A percentile compares a stretch with the other conserved stretches of the same genome.
These are phyloP conservation scores for Penicillium sp. DNA, from an alignment of 2,329 filamentous ascomycete species.

Conservation along the genomic window DNA sequence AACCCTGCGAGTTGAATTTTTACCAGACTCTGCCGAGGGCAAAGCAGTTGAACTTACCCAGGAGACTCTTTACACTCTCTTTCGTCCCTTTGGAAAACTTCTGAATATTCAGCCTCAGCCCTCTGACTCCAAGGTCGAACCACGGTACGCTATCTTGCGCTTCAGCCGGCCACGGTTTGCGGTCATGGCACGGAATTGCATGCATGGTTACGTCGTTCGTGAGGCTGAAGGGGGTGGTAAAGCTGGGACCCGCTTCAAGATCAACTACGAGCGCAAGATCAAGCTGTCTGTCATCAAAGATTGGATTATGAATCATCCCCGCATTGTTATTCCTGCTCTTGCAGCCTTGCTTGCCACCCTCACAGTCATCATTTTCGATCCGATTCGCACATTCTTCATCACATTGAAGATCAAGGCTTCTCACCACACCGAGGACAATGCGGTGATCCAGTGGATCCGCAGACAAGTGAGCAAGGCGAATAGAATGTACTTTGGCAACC, in stretches of 20 bases:
- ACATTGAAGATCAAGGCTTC: constrained; percentile 76
- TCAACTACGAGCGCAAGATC: constrained; percentile 75
- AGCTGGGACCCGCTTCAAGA: constrained; percentile 66
- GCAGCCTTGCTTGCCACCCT: constrained; percentile 75
- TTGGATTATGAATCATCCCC: constrained; percentile 79
- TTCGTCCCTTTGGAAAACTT: constrained; percentile 85
- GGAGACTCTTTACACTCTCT: constrained; percentile 79
- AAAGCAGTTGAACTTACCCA: constrained; percentile 73
- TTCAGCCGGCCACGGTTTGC: constrained; percentile 68
- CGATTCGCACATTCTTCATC: constrained; percentile 88
- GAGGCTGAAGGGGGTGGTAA: constrained; percentile 68
- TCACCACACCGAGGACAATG: constrained; percentile 67
- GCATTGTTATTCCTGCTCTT: constrained; percentile 76
- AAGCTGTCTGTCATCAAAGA: constrained; percentile 77
- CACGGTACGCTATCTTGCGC: constrained; percentile 72
- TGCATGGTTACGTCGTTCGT: constrained; percentile 73
- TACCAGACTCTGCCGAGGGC: constrained; percentile 64
- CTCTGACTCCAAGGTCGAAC: constrained; percentile 76
- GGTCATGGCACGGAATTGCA: constrained; percentile 84
- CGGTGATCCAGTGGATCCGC: constrained; percentile 73
- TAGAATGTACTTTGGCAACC: constrained; percentile 37
- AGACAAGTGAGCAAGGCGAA: constrained; percentile 50
- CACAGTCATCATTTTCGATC: constrained; percentile 87
- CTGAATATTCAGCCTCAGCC: constrained; percentile 76
- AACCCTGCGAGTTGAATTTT: constrained; percentile 76